Percentiles rank a stretch among this genome's conserved stretches.
These are phyloP conservation scores for Echinochloa phyllopogon DNA, from an alignment of 176 grass and related monocot species.

Conservation along the genomic window DNA sequence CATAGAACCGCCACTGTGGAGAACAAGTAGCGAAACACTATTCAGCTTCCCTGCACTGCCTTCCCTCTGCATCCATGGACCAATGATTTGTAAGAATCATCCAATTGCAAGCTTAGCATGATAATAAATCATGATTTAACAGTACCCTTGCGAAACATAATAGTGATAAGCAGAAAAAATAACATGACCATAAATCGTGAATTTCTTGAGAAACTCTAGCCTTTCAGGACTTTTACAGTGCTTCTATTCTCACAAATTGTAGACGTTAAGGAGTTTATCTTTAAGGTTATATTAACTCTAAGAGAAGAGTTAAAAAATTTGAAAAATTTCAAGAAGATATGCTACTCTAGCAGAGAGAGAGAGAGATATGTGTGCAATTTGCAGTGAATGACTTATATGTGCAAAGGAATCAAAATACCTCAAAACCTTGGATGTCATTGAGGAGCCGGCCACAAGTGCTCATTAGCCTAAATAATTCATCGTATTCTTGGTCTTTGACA, in stretches of 20 bases:
- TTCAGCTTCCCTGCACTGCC: constrained; percentile 67
- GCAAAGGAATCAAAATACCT: constrained; percentile 42
- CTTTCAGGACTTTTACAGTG: not conserved
- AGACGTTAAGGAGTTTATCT: not conserved
- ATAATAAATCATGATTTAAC: not conserved
- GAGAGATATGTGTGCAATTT: not conserved
- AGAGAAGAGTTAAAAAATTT: not conserved
- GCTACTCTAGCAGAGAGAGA: not conserved
- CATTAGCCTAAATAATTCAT: constrained; percentile 53
- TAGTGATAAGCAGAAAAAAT: not conserved
- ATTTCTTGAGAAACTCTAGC: not conserved
- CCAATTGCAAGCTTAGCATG: not conserved
- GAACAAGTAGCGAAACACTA: constrained; percentile 46
- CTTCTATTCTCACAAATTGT: not conserved
- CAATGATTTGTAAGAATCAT: not conserved
- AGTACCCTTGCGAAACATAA: not conserved
- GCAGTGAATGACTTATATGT: not conserved
- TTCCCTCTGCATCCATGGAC: constrained; percentile 57
- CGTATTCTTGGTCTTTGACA: constrained; percentile 50
- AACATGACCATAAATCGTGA: not conserved
- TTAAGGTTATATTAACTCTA: not conserved
- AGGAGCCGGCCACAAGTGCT: constrained; percentile 69
- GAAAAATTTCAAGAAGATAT: not conserved
- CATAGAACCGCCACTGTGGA: constrained; percentile 42
- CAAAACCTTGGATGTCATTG: constrained; percentile 59